A percentile compares a stretch with the other conserved stretches of the same genome.
phyloP scores from a whole-genome alignment of 352 stramenopile species.

The Thraustochytrium sp. region DNA sequence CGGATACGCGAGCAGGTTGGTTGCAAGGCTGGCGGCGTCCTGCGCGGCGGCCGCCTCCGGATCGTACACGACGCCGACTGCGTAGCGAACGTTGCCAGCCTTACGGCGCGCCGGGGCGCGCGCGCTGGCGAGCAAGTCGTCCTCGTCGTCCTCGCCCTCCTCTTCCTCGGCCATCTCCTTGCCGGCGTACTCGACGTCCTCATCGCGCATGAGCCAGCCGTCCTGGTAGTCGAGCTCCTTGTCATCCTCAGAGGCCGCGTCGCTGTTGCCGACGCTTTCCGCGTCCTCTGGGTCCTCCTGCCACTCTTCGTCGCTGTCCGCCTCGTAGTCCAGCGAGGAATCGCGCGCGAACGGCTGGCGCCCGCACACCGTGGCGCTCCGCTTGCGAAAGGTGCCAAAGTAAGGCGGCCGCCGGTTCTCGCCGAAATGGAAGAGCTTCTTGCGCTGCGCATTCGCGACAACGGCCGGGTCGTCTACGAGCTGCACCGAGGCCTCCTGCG shows the following conservation, averaged over 20 bases:
- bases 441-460: neutral
- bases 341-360: conserved; percentile 2
- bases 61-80: conserved; percentile 4
- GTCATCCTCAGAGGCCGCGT: neutral
- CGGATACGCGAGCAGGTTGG: neutral
- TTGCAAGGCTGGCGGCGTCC: neutral
- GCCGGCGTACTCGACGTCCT: neutral
- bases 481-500: neutral
- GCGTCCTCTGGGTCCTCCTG: conserved; percentile 30
- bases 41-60: neutral
- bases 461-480: neutral
- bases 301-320: conserved; percentile 26
- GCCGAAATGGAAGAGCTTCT: conserved; percentile 28
- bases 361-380: neutral
- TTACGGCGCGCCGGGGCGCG: no score
- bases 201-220: conserved; percentile 11
- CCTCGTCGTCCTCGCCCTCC: neutral
- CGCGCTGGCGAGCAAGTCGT: no score
- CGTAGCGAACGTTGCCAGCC: no score
- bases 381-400: conserved; percentile 34
- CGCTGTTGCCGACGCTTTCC: neutral
- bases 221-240: conserved; percentile 43
- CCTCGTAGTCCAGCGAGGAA: neutral
- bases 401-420: neutral
- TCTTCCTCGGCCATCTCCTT: neutral